Conservation (phyloP, 192 early-diverging fungal genomes). For the Endogone sp. region DNA sequence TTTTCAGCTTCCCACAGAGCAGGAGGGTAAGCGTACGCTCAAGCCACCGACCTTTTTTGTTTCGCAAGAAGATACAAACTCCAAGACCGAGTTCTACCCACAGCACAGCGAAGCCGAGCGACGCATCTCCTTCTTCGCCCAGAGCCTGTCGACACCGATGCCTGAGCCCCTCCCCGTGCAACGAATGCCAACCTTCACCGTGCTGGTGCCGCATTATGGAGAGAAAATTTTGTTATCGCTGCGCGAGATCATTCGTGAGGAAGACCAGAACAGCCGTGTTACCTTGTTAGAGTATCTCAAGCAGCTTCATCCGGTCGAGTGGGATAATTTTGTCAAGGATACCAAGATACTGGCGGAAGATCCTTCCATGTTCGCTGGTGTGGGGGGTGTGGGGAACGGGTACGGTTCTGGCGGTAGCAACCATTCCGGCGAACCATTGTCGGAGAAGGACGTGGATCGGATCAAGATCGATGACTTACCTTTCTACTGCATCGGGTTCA, state of each 20-base stretch:
- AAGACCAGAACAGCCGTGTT: constrained; percentile 73
- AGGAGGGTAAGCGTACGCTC: constrained; percentile 60
- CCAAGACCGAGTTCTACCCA: constrained; percentile 66
- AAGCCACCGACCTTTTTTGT: constrained; percentile 77
- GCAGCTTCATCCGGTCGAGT: constrained; percentile 76
- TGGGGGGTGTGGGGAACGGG: constrained; percentile 8
- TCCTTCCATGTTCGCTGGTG: constrained; percentile 22
- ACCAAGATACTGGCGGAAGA: constrained; percentile 78
- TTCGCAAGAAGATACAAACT: constrained; percentile 62
- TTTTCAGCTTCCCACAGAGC: constrained; percentile 16
- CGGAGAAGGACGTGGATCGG: constrained; percentile 40
- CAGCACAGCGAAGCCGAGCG: constrained; percentile 73
- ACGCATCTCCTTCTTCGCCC: constrained; percentile 82
- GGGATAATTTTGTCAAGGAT: constrained; percentile 90
- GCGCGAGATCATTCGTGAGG: constrained; percentile 79
- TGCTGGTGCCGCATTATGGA: constrained; percentile 79
- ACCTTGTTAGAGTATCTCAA: constrained; percentile 81
- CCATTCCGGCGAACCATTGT: constrained; percentile 2
- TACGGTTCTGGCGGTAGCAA: background rate
- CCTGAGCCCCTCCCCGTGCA: constrained; percentile 76
- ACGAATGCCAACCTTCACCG: constrained; percentile 84
- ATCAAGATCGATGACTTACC: constrained; percentile 74
- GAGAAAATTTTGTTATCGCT: constrained; percentile 83
- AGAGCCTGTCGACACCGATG: constrained; percentile 76
- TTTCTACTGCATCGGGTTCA: constrained; percentile 81